These are phyloP conservation scores for Gillenia trifoliata DNA, from an alignment of 306 rosid genomes.

Conservation along the genomic window DNA sequence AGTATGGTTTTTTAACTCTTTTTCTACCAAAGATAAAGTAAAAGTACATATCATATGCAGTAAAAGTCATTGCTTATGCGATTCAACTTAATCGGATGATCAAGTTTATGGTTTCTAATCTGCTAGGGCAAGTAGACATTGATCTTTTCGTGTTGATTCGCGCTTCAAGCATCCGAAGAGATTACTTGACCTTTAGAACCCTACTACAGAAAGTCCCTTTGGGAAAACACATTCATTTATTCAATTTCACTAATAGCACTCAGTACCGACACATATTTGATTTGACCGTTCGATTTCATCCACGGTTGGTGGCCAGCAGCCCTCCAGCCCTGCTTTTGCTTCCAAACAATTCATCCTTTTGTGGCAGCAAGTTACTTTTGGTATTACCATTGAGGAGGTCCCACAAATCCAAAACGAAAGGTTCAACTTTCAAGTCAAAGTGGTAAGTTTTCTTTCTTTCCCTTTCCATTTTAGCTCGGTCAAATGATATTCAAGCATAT, in stretches of 20 bases:
- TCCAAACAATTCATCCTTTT: constrained; percentile 11
- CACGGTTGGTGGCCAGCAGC: too few species aligned
- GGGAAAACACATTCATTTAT: background rate
- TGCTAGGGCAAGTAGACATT: background rate
- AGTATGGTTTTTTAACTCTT: background rate
- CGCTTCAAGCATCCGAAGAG: background rate
- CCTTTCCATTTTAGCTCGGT: background rate
- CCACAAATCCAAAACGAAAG: constrained; percentile 10
- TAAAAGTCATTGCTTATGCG: background rate
- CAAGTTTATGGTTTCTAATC: background rate
- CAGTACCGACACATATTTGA: background rate
- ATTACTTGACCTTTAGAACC: background rate
- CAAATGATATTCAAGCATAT: background rate
- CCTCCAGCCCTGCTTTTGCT: constrained; percentile 6
- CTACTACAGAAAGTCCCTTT: background rate
- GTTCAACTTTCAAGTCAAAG: constrained; percentile 3
- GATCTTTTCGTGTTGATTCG: background rate
- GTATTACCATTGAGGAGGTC: background rate
- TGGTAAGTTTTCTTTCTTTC: background rate
- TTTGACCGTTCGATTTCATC: background rate
- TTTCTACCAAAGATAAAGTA: constrained; percentile 7
- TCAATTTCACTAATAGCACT: background rate
- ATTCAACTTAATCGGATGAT: background rate
- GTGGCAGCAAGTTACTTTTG: constrained; percentile 1
- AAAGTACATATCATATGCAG: too few species aligned